These are phyloP conservation scores for Tylopilus sp. DNA, from an alignment of 768 basidiomycete species.

Conservation along the genomic window DNA sequence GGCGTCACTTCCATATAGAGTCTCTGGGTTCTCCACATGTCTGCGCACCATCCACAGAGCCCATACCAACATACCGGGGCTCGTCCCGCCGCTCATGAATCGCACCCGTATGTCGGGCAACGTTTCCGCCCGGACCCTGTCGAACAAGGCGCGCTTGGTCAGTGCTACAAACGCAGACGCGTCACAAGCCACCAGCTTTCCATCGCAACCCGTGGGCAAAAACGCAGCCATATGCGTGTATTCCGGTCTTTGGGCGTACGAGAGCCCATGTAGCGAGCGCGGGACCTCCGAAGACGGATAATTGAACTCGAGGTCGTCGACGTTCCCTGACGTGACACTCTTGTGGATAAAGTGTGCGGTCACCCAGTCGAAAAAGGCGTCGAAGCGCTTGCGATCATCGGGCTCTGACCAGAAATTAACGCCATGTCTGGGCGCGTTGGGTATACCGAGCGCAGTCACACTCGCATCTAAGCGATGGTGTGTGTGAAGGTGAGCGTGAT, in stretches of 20 bases:
- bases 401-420: neutral
- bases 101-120: conserved; percentile 16
- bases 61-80: conserved; percentile 8
- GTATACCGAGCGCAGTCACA: conserved; percentile 6
- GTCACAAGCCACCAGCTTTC: conserved; percentile 14
- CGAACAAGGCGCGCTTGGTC: conserved; percentile 16
- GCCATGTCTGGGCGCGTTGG: neutral
- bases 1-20: conserved; percentile 11
- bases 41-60: conserved; percentile 10
- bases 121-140: conserved; percentile 6
- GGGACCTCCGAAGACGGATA: conserved; percentile 1
- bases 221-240: conserved; percentile 11
- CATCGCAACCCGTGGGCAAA: conserved; percentile 5
- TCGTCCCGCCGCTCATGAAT: conserved; percentile 17
- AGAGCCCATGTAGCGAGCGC: conserved; percentile 11
- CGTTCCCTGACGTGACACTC: conserved; percentile 13
- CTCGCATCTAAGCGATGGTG: conserved; percentile 7
- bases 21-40: conserved; percentile 3
- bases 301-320: conserved; percentile 17
- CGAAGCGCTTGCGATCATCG: conserved; percentile 11
- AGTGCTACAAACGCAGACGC: conserved; percentile 2
- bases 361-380: conserved; percentile 15
- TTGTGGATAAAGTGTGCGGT: conserved; percentile 17
- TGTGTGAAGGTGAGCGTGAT: neutral
- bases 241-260: conserved; percentile 8